Evolutionary conservation across 371 early-diverging fungal species (phyloP).

Genomic region (Sporodiniella umbellata): DNA sequence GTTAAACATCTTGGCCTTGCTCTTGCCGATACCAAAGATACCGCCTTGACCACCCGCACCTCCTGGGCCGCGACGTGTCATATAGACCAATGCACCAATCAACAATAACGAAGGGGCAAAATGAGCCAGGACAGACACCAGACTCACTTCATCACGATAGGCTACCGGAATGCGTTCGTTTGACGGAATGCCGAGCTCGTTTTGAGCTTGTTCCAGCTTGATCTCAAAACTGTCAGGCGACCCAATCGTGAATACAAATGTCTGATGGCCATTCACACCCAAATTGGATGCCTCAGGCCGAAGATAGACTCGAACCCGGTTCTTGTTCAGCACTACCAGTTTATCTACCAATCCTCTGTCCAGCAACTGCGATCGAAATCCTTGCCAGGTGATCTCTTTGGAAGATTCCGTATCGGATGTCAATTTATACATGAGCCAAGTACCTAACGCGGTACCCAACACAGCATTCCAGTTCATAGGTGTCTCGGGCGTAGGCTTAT

Average conservation of each 20-base stretch:
- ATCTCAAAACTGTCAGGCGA: slow-evolving; percentile 93
- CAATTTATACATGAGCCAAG: slow-evolving; percentile 51
- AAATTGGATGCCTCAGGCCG: slow-evolving; percentile 61
- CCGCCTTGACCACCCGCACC: slow-evolving; percentile 65
- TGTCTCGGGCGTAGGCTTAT: slow-evolving; percentile 13
- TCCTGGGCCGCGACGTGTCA: slow-evolving; percentile 74
- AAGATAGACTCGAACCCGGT: slow-evolving; percentile 77
- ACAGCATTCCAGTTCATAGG: slow-evolving; percentile 40
- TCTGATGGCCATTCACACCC: slow-evolving; percentile 27
- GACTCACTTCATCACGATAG: slow-evolving; percentile 76
- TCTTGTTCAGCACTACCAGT: slow-evolving; percentile 83
- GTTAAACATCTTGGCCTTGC: slow-evolving; percentile 94
- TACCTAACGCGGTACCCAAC: slow-evolving; percentile 45
- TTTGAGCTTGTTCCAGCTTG: slow-evolving; percentile 84
- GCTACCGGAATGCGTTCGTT: slow-evolving; percentile 88
- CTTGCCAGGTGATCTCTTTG: slow-evolving; percentile 88
- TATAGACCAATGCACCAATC: slow-evolving; percentile 81
- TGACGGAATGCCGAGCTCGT: slow-evolving; percentile 87
- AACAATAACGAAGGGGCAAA: slow-evolving; percentile 91
- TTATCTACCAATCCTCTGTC: slow-evolving; percentile 91
- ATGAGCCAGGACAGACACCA: slow-evolving; percentile 69
- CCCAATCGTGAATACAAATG: slow-evolving; percentile 85
- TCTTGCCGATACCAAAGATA: slow-evolving; percentile 96
- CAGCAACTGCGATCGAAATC: slow-evolving; percentile 83
- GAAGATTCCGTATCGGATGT: slow-evolving; percentile 42